Base-by-base conservation (phyloP, 306 rosid species). In the Prunus campanulata region DNA sequence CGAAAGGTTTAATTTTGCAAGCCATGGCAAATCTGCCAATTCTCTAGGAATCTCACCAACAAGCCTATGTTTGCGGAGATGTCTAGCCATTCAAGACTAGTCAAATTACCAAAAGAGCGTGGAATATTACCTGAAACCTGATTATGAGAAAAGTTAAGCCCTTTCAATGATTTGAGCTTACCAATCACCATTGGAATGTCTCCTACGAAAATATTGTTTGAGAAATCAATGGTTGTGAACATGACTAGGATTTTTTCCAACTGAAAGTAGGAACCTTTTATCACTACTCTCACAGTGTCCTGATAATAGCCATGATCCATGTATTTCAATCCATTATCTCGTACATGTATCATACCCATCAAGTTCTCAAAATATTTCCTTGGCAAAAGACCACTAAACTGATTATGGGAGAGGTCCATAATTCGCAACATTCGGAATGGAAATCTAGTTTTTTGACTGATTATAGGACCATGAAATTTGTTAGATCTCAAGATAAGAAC, bases 401-500 rank as follows among this genome's bases (percentile, higher is more conserved):
- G 19, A 32, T 70, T 70, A 4, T 49, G 55, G 18, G 74, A 76
- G 11, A 76, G 54, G 55, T 66, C 74, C 13, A 76, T 30, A 51
- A 76, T 76, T 52, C 15, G 44, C 59, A 76, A 30, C 32, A 64
- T 49, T 18, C 11, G 50, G n/a, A 75, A 75, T 8, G 50, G 51
- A 75, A 20, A 30, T n/a, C 6, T 12, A 5, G 11, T 30, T 22
- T 35, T 52, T 2, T 19, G 44, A 42, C 48, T 27, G 22, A 59
- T 13, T 61, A 55, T 62, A 4, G 78, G 7, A 15, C 75, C 75
- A 9, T 46, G 62, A 29, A 77, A 77, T 14, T 18, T 19, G 9
- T 77, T 77, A 14, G 75, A n/a, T 13, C 42, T 19, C 29, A 77
- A 32, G 16, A 72, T 19, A 30, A 78, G 77, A 78, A 50, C 72